Evolutionary conservation across 495 filamentous ascomycete species (phyloP).

Genomic region (Opeltia flavorubescens): DNA sequence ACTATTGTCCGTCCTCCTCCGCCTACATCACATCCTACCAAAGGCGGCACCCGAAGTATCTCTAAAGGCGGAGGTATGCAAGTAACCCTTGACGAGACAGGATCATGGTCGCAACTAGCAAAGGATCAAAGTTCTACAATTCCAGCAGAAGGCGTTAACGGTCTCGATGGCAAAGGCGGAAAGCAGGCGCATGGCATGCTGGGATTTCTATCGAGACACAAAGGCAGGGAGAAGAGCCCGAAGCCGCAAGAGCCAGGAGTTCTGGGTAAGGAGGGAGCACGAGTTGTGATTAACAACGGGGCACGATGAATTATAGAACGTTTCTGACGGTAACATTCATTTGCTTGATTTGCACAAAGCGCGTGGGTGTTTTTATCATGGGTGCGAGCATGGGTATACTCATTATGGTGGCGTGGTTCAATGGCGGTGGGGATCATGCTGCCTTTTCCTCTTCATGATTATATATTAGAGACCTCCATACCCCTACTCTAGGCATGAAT

Average conservation of each 20-base stretch:
- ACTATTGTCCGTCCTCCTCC: constrained; percentile 17
- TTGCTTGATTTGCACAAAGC: no score
- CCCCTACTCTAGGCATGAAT: no score
- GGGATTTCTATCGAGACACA: constrained; percentile 76
- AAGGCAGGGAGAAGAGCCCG: constrained; percentile 78
- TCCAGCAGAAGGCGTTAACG: constrained; percentile 37
- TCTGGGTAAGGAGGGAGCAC: constrained; percentile 85
- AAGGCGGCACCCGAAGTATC: constrained; percentile 38
- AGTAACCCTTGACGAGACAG: constrained; percentile 75
- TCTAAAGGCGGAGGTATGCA: constrained; percentile 78
- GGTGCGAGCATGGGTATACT: no score
- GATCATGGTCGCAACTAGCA: constrained; percentile 80
- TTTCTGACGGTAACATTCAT: no score
- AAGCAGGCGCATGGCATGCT: constrained; percentile 59
- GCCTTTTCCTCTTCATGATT: no score
- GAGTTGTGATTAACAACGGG: constrained; percentile 44
- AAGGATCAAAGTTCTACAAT: constrained; percentile 61
- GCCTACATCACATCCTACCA: constrained; percentile 11
- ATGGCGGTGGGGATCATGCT: no score
- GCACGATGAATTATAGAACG: no score
- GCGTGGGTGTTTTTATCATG: no score
- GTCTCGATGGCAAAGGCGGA: constrained; percentile 32
- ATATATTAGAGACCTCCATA: no score
- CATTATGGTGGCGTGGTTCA: no score
- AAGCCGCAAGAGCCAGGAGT: constrained; percentile 91